Conservation (phyloP, 1,139 yeast species). For the Saccharomyces hybrid region DNA sequence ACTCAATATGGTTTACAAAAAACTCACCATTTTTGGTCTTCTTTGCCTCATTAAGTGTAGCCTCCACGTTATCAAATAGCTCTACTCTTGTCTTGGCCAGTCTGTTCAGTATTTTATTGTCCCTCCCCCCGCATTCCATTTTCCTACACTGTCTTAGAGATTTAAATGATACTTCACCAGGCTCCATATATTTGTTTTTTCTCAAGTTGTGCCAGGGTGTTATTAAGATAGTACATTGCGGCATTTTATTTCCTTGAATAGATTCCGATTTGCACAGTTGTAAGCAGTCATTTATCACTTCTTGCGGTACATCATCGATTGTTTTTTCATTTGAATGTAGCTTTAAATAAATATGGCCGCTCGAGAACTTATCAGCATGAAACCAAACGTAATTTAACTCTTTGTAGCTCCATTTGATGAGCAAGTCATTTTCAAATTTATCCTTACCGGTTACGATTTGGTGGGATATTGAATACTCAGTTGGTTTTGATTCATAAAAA, state of each 20-base stretch:
- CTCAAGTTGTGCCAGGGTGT: slow-evolving; percentile 72
- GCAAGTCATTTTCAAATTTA: slow-evolving; percentile 66
- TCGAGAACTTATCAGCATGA: slow-evolving; percentile 72
- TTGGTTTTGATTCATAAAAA: slow-evolving; percentile 23
- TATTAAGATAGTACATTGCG: slow-evolving; percentile 61
- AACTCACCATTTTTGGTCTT: slow-evolving; percentile 26
- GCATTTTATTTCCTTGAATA: slow-evolving; percentile 67
- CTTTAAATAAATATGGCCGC: slow-evolving; percentile 75
- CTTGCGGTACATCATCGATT: slow-evolving; percentile 42
- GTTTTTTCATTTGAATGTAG: slow-evolving; percentile 40
- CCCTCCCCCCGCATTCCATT: slow-evolving; percentile 48
- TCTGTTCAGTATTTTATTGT: slow-evolving; percentile 57
- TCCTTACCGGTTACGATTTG: slow-evolving; percentile 57
- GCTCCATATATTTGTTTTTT: slow-evolving; percentile 68
- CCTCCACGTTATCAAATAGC: slow-evolving; percentile 38
- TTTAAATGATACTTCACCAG: slow-evolving; percentile 75
- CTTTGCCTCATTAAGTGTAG: slow-evolving; percentile 25
- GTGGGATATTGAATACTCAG: slow-evolving; percentile 12
- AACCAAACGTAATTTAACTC: slow-evolving; percentile 62
- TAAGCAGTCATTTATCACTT: slow-evolving; percentile 52
- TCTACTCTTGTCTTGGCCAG: slow-evolving; percentile 63
- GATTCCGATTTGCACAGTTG: slow-evolving; percentile 78
- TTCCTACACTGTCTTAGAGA: slow-evolving; percentile 49
- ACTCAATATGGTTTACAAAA: slow-evolving; percentile 15
- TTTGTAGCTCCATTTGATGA: slow-evolving; percentile 62